phyloP scores from a whole-genome alignment of 768 basidiomycete genomes.

The Lactarius deliciosus region DNA sequence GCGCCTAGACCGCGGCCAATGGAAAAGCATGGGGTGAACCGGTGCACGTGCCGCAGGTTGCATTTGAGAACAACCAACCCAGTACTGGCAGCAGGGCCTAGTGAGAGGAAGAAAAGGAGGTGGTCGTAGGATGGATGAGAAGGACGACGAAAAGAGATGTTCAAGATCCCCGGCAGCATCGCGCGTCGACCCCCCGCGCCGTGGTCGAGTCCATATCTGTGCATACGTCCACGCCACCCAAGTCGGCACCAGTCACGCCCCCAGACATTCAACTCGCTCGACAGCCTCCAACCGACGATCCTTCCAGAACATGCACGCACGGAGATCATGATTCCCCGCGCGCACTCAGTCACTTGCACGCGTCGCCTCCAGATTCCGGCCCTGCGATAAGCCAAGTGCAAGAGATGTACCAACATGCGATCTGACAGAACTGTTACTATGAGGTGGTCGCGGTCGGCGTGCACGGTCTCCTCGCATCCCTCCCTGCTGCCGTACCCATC shows the following conservation, averaged over 20 bases:
- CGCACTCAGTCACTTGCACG: slow-evolving; percentile 14
- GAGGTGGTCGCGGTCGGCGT: slow-evolving; percentile 21
- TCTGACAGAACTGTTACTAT: slow-evolving; percentile 15
- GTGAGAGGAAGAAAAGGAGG: not conserved
- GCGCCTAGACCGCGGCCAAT: no score
- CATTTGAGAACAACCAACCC: slow-evolving; percentile 13
- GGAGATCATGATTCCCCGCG: slow-evolving; percentile 12
- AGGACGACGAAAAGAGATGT: not conserved
- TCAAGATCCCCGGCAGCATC: not conserved
- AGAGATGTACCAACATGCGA: not conserved
- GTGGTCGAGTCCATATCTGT: not conserved
- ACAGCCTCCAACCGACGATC: slow-evolving; percentile 9
- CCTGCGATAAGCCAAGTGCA: not conserved
- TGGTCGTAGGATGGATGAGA: not conserved
- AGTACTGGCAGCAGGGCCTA: not conserved
- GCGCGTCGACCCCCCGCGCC: not conserved
- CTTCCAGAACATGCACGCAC: slow-evolving; percentile 2
- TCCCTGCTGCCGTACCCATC: not conserved
- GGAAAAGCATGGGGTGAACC: not conserved
- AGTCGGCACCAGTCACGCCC: not conserved
- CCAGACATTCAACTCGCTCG: not conserved
- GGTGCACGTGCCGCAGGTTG: slow-evolving; percentile 6
- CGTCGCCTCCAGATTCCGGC: slow-evolving; percentile 3
- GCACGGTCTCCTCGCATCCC: slow-evolving; percentile 22
- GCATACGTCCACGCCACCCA: not conserved